These are phyloP conservation scores for Cinnamomum chago DNA, from an alignment of 164 flowering plant species.

Conservation along the genomic window DNA sequence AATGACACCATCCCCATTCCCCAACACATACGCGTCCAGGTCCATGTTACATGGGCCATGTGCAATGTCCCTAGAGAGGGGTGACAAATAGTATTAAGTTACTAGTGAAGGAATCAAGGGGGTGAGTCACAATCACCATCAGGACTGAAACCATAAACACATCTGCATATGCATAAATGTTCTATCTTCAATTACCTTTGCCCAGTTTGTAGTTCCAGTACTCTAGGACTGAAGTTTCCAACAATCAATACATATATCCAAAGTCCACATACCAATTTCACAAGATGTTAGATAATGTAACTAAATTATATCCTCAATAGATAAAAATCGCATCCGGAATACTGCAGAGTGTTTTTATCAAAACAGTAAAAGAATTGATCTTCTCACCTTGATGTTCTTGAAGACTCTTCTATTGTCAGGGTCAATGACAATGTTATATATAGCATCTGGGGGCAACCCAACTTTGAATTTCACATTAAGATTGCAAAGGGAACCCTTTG, in stretches of 20 bases:
- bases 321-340: background rate
- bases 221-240: background rate
- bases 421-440: constrained; percentile 78
- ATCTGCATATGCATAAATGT: background rate
- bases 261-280: background rate
- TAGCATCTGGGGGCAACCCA: constrained; percentile 97
- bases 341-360: background rate
- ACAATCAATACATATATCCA: background rate
- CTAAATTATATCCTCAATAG: background rate
- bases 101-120: background rate
- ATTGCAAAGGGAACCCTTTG: constrained; percentile 90
- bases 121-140: background rate
- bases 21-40: background rate
- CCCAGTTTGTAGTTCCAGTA: background rate
- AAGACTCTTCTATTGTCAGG: constrained; percentile 91
- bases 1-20: background rate
- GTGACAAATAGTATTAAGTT: background rate
- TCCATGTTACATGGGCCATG: background rate
- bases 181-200: background rate
- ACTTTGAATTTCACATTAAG: constrained; percentile 63
- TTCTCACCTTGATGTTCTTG: constrained; percentile 84
- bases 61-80: background rate
- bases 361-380: background rate
- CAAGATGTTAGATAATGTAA: background rate
- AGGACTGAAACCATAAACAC: background rate